phyloP scores from a whole-genome alignment of 495 filamentous ascomycete genomes.

The Podospora didyma region DNA sequence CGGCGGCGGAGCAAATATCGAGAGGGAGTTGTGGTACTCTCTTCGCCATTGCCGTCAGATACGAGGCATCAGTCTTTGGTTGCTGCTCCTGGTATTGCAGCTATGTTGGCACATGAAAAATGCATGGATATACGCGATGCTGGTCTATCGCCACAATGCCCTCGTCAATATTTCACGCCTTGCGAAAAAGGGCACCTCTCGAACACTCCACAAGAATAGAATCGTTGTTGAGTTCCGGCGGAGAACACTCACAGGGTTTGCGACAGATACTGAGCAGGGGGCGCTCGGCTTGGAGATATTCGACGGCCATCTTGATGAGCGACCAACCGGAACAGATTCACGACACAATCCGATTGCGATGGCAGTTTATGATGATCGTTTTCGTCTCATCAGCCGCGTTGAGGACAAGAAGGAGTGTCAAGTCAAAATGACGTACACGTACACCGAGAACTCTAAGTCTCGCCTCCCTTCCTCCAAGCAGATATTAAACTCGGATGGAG shows the following conservation, averaged over 20 bases:
- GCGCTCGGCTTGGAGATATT: slow-evolving; percentile 12
- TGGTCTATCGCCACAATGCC: slow-evolving; percentile 18
- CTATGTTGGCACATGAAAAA: slow-evolving; percentile 16
- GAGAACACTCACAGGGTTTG: slow-evolving; percentile 19
- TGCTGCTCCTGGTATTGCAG: slow-evolving; percentile 13
- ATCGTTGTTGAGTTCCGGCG: slow-evolving; percentile 16
- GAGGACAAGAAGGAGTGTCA: neutral
- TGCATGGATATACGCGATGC: slow-evolving; percentile 14
- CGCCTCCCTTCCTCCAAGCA: slow-evolving; percentile 12
- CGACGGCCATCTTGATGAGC: neutral
- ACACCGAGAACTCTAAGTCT: slow-evolving; percentile 4
- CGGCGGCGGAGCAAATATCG: slow-evolving; percentile 16
- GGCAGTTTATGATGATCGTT: slow-evolving; percentile 18
- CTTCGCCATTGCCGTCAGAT: slow-evolving; percentile 8
- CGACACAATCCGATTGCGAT: slow-evolving; percentile 1
- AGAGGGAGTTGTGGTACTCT: slow-evolving; percentile 24
- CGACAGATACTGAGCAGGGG: neutral
- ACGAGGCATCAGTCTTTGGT: slow-evolving; percentile 1
- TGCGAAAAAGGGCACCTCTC: slow-evolving; percentile 14
- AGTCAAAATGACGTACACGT: slow-evolving; percentile 11
- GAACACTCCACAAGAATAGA: slow-evolving; percentile 12
- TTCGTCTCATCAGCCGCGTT: slow-evolving; percentile 9
- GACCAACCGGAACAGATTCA: slow-evolving; percentile 5
- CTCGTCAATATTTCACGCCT: slow-evolving; percentile 21
- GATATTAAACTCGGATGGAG: neutral